Conservation (phyloP, 805 yeast genomes). For the Clavispora phyllophila region DNA sequence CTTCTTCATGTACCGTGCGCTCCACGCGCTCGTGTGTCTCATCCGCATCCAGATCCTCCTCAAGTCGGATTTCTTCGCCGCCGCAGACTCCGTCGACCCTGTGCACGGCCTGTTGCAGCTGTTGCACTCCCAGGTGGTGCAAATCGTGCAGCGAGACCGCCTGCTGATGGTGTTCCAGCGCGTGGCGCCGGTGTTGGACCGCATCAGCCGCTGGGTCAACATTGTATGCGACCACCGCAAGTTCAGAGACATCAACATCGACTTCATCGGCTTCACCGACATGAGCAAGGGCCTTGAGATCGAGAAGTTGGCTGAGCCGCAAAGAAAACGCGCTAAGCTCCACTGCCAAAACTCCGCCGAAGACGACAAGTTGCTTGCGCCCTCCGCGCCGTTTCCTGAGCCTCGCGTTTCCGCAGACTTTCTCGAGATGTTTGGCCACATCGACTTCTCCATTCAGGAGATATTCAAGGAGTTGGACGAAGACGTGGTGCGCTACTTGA, state of each 20-base stretch:
- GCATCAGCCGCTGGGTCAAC: slow-evolving; percentile 19
- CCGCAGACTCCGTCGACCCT: neutral
- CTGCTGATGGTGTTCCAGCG: slow-evolving; percentile 9
- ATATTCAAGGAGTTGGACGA: slow-evolving; percentile 28
- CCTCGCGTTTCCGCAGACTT: neutral
- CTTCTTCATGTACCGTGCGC: slow-evolving; percentile 48
- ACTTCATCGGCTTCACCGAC: slow-evolving; percentile 23
- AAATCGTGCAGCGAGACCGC: neutral
- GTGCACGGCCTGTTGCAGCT: slow-evolving; percentile 3
- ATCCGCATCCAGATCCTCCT: slow-evolving; percentile 43
- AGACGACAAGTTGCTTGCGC: neutral
- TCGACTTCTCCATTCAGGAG: slow-evolving; percentile 17
- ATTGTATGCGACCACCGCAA: slow-evolving; percentile 4
- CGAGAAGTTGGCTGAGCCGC: slow-evolving; percentile 25
- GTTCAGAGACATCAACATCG: slow-evolving; percentile 2
- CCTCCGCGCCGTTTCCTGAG: neutral
- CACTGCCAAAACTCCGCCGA: neutral
- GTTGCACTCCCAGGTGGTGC: slow-evolving; percentile 5
- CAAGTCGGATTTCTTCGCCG: slow-evolving; percentile 22
- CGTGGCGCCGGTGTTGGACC: slow-evolving; percentile 15
- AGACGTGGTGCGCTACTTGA: slow-evolving; percentile 25
- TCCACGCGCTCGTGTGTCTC: slow-evolving; percentile 47
- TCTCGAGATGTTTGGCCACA: neutral
- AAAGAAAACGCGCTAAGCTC: neutral
- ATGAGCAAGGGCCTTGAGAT: slow-evolving; percentile 29